These are phyloP conservation scores for Elaeis guineensis DNA, from an alignment of 176 grass and related monocot genomes.

Conservation along the genomic window DNA sequence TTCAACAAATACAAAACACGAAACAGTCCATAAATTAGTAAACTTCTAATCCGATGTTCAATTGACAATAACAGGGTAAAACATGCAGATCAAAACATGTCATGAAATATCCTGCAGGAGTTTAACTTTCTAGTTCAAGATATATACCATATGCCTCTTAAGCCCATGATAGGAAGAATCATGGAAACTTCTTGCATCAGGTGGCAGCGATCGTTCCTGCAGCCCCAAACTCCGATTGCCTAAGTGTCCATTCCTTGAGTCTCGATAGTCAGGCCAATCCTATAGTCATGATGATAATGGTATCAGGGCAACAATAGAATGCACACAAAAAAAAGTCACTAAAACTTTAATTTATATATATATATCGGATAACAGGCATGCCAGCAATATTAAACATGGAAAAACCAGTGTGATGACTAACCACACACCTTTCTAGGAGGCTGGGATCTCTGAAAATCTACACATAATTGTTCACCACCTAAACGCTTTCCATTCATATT, in stretches of 20 bases:
- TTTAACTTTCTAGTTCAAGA: not conserved
- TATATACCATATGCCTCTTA: slow-evolving; percentile 26
- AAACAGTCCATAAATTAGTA: not conserved
- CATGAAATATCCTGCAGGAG: slow-evolving; percentile 20
- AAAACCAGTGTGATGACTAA: not conserved
- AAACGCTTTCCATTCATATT: slow-evolving; percentile 60
- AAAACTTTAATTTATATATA: not conserved
- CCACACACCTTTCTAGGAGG: slow-evolving; percentile 51
- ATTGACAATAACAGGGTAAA: too few relatives aligned
- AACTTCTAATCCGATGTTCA: too few relatives aligned
- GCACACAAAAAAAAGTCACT: not conserved
- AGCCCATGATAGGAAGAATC: slow-evolving; percentile 27
- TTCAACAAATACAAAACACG: slow-evolving; percentile 18
- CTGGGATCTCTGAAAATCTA: slow-evolving; percentile 83
- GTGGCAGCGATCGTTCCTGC: not conserved
- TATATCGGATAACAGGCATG: not conserved
- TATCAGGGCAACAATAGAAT: not conserved
- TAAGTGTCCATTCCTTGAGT: slow-evolving; percentile 16
- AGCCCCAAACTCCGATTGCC: slow-evolving; percentile 25
- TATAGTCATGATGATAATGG: slow-evolving; percentile 21
- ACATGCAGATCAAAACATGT: not conserved
- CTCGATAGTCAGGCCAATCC: slow-evolving; percentile 36
- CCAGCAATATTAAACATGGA: not conserved
- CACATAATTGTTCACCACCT: slow-evolving; percentile 68
- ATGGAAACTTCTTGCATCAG: slow-evolving; percentile 33